Percentiles rank a stretch among this genome's conserved stretches.
phyloP scores from a whole-genome alignment of 257 asterid species.

The Solanum peruvianum region DNA sequence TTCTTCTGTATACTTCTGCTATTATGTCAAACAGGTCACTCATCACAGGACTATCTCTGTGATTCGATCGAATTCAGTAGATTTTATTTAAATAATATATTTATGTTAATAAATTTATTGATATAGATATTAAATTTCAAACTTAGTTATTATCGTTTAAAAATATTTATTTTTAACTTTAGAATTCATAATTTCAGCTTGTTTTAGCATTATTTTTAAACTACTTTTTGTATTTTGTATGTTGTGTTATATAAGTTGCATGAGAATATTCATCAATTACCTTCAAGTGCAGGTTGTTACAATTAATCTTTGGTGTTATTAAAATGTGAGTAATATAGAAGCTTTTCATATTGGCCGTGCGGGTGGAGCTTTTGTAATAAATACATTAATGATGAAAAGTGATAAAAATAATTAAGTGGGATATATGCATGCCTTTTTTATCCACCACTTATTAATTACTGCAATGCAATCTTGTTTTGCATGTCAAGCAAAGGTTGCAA shows the following conservation, averaged over 20 bases:
- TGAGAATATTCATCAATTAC: background rate
- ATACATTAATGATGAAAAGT: conserved; percentile 2
- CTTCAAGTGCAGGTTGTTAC: background rate
- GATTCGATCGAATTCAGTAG: too few relatives aligned
- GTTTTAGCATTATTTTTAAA: too few relatives aligned
- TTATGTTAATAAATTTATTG: too few relatives aligned
- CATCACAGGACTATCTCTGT: background rate
- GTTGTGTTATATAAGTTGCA: background rate
- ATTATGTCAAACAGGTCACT: background rate
- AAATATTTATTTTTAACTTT: too few relatives aligned
- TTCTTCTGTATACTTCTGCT: background rate
- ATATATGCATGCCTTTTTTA: background rate
- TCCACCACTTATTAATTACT: background rate
- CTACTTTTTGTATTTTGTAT: background rate
- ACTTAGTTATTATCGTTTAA: too few relatives aligned
- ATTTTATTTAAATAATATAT: too few relatives aligned
- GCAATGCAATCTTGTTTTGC: background rate
- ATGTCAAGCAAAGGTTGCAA: conserved; percentile 4
- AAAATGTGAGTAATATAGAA: background rate
- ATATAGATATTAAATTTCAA: too few relatives aligned
- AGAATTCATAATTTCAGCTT: background rate
- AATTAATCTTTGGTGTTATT: background rate
- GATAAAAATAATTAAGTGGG: background rate
- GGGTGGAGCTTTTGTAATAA: conserved; percentile 2
- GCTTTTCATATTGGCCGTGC: background rate